A percentile compares a stretch with the other conserved stretches of the same genome.
Evolutionary conservation across 202 grass and related monocot species (phyloP).

Genomic region (Zoysia matrella): DNA sequence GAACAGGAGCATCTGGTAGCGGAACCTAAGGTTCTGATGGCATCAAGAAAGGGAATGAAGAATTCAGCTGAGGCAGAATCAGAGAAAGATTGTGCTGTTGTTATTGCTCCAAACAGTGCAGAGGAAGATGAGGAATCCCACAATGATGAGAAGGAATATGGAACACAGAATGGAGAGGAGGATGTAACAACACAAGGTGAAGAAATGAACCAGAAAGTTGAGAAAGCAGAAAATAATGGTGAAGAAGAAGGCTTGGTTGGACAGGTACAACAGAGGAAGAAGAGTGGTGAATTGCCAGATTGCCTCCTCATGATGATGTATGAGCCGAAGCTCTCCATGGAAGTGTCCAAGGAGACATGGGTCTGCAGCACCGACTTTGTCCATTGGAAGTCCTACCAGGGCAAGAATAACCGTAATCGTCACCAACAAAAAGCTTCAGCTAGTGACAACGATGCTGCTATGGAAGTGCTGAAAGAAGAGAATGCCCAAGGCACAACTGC

Average conservation of each 20-base stretch:
- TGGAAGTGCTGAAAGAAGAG: conserved; percentile 21
- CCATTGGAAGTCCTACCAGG: background rate
- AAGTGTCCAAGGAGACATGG: too few relatives aligned
- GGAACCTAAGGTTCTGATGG: conserved; percentile 58
- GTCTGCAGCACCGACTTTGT: too few relatives aligned
- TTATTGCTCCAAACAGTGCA: conserved; percentile 51
- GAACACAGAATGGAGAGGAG: conserved; percentile 27
- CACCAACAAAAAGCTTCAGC: conserved; percentile 26
- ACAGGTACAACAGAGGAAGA: conserved; percentile 54
- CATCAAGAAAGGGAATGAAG: conserved; percentile 61
- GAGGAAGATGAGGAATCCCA: background rate
- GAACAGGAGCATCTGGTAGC: conserved; percentile 80
- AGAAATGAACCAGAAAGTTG: conserved; percentile 2
- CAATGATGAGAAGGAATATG: conserved; percentile 45
- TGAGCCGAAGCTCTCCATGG: too few relatives aligned
- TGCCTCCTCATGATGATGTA: too few relatives aligned
- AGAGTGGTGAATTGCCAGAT: background rate
- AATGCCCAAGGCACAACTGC: conserved; percentile 32
- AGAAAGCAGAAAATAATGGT: conserved; percentile 30
- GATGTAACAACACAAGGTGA: conserved; percentile 23
- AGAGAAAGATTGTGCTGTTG: conserved; percentile 37
- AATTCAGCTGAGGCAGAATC: conserved; percentile 45
- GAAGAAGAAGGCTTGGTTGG: conserved; percentile 30
- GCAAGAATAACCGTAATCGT: conserved; percentile 41
- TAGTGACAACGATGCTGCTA: conserved; percentile 11